phyloP scores from a whole-genome alignment of 331 rosid species.

The Saraca asoca region DNA sequence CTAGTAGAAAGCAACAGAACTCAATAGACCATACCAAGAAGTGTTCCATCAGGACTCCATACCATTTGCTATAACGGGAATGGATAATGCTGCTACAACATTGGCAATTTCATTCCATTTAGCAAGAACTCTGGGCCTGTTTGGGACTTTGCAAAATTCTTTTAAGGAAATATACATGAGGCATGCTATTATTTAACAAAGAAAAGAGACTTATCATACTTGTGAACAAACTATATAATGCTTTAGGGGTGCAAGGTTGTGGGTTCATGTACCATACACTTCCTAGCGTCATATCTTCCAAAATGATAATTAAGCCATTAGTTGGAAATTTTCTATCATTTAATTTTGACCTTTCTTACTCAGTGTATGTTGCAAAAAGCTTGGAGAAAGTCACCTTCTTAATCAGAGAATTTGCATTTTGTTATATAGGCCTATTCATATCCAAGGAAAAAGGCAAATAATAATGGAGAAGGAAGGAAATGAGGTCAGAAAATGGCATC shows the following conservation, averaged over 20 bases:
- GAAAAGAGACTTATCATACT: slow-evolving; percentile 18
- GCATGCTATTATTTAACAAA: slow-evolving; percentile 27
- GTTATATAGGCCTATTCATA: neutral
- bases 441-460: neutral
- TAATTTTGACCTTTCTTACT: slow-evolving; percentile 5
- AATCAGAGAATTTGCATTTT: slow-evolving; percentile 25
- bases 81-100: slow-evolving; percentile 76
- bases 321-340: neutral
- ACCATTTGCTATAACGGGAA: slow-evolving; percentile 91
- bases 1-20: slow-evolving; percentile 12
- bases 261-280: neutral
- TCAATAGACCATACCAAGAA: slow-evolving; percentile 62
- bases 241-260: neutral
- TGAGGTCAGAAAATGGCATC: slow-evolving; percentile 6
- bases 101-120: slow-evolving; percentile 91
- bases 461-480: slow-evolving; percentile 6
- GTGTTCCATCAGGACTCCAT: slow-evolving; percentile 97
- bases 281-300: slow-evolving; percentile 3
- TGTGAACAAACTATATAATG: slow-evolving; percentile 8
- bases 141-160: slow-evolving; percentile 61
- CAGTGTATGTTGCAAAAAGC: slow-evolving; percentile 2
- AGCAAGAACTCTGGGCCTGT: slow-evolving; percentile 95
- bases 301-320: neutral
- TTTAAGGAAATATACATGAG: slow-evolving; percentile 33
- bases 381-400: slow-evolving; percentile 17